Conservation (phyloP, 805 yeast species). For the Cephaloascus albidus region DNA sequence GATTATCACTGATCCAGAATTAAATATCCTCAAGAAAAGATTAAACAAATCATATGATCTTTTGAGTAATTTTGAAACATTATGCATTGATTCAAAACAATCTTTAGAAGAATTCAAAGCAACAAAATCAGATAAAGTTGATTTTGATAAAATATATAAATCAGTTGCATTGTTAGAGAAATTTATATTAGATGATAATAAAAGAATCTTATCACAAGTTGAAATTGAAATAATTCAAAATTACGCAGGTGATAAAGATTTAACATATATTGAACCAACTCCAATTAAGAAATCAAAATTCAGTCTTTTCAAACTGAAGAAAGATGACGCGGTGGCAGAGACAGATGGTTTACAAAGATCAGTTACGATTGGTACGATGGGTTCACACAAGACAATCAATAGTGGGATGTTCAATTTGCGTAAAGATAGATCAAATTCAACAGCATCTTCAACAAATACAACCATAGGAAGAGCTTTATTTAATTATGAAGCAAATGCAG, state of each 20-base stretch:
- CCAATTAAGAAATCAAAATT: constrained; percentile 47
- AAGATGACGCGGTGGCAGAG: neutral
- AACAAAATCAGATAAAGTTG: constrained; percentile 29
- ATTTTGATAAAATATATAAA: constrained; percentile 44
- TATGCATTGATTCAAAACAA: constrained; percentile 40
- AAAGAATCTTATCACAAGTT: constrained; percentile 70
- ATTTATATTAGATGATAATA: constrained; percentile 66
- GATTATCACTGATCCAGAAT: constrained; percentile 47
- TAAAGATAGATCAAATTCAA: constrained; percentile 19
- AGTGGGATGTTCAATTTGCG: constrained; percentile 28
- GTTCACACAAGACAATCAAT: constrained; percentile 2
- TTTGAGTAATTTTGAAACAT: constrained; percentile 28
- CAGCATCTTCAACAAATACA: constrained; percentile 10
- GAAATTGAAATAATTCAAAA: constrained; percentile 85
- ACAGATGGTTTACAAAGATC: neutral
- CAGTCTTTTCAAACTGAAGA: constrained; percentile 36
- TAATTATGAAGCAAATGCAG: constrained; percentile 57
- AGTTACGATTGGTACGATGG: neutral
- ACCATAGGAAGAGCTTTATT: constrained; percentile 46
- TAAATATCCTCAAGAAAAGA: constrained; percentile 43
- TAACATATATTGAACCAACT: constrained; percentile 45
- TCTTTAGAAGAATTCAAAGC: constrained; percentile 30
- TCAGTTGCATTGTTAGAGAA: constrained; percentile 46
- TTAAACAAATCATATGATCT: constrained; percentile 30
- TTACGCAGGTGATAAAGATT: constrained; percentile 69